Evolutionary conservation across 176 grass and related monocot genomes (phyloP).

Genomic region (Puya raimondii): DNA sequence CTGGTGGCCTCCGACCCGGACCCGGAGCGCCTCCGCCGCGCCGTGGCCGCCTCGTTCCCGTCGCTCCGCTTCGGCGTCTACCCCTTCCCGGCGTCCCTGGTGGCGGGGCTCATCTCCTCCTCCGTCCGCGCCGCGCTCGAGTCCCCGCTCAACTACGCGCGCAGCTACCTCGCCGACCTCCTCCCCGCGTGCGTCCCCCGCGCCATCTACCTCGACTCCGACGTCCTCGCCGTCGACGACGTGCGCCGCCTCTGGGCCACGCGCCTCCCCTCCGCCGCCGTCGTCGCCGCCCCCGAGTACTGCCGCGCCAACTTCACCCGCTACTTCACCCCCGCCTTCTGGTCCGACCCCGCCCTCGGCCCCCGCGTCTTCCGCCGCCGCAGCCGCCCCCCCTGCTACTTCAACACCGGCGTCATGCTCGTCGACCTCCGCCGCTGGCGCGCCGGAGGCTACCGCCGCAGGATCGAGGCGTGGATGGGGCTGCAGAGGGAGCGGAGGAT

Average conservation of each 20-base stretch:
- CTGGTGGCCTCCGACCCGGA: constrained; percentile 35
- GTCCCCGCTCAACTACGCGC: constrained; percentile 74
- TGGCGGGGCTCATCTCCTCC: constrained; percentile 64
- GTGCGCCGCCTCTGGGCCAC: constrained; percentile 51
- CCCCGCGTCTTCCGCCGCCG: constrained; percentile 28
- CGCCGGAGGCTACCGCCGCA: constrained; percentile 50
- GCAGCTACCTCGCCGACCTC: constrained; percentile 67
- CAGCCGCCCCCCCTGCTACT: constrained; percentile 49
- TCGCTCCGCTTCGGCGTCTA: constrained; percentile 81
- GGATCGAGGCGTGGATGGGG: constrained; percentile 71
- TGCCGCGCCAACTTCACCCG: constrained; percentile 63
- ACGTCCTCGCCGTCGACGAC: constrained; percentile 62
- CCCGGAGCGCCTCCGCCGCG: constrained; percentile 23
- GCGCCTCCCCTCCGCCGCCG: constrained; percentile 42
- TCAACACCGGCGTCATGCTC: constrained; percentile 70
- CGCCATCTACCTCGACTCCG: constrained; percentile 67
- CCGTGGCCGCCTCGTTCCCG: constrained; percentile 50
- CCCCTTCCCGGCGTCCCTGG: constrained; percentile 40
- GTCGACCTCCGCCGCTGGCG: constrained; percentile 68
- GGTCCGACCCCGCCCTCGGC: constrained; percentile 41
- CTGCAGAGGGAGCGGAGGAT: constrained; percentile 66
- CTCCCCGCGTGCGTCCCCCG: constrained; percentile 49
- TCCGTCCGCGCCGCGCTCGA: constrained; percentile 79
- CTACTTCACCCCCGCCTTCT: constrained; percentile 61
- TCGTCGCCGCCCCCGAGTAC: constrained; percentile 54